Percentiles rank a stretch among this genome's conserved stretches.
phyloP scores from a whole-genome alignment of 805 yeast genomes.

The Candida koratica region DNA sequence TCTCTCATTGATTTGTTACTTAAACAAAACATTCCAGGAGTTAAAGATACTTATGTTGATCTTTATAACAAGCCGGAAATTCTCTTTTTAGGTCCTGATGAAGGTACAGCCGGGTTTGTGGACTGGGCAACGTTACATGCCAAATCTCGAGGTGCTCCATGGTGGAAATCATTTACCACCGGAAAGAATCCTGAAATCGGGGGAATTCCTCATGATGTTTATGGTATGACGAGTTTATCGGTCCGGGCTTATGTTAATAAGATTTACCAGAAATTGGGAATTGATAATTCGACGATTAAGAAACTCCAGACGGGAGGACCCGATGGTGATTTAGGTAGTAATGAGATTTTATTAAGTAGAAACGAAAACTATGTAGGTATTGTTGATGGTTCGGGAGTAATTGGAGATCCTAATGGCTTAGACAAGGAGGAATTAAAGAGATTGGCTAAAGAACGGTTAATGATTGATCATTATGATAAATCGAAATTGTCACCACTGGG shows the following conservation, averaged over 20 bases:
- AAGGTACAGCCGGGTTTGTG: slow-evolving; percentile 92
- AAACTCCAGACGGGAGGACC: slow-evolving; percentile 99
- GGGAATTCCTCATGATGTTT: slow-evolving; percentile 97
- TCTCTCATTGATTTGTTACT: slow-evolving; percentile 81
- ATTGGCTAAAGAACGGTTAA: slow-evolving; percentile 73
- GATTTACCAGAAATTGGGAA: slow-evolving; percentile 71
- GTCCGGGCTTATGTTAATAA: slow-evolving; percentile 89
- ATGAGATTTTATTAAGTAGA: slow-evolving; percentile 83
- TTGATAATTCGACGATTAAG: slow-evolving; percentile 55
- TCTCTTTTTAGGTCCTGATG: slow-evolving; percentile 98
- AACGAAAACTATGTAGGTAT: slow-evolving; percentile 82
- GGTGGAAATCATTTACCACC: slow-evolving; percentile 98
- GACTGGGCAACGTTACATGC: slow-evolving; percentile 99
- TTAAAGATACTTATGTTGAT: slow-evolving; percentile 81
- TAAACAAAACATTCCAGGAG: slow-evolving; percentile 59
- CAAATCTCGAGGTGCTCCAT: slow-evolving; percentile 82
- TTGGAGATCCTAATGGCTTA: slow-evolving; percentile 87
- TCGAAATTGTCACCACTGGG: slow-evolving; percentile 70
- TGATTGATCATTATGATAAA: slow-evolving; percentile 65
- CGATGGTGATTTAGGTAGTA: slow-evolving; percentile 96
- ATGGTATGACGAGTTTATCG: slow-evolving; percentile 95
- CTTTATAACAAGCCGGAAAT: slow-evolving; percentile 82
- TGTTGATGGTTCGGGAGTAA: slow-evolving; percentile 94
- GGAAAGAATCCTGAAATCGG: slow-evolving; percentile 91
- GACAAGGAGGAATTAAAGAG: slow-evolving; percentile 73